These are phyloP conservation scores for Candida chauliodis DNA, from an alignment of 805 yeast species.

Conservation along the genomic window DNA sequence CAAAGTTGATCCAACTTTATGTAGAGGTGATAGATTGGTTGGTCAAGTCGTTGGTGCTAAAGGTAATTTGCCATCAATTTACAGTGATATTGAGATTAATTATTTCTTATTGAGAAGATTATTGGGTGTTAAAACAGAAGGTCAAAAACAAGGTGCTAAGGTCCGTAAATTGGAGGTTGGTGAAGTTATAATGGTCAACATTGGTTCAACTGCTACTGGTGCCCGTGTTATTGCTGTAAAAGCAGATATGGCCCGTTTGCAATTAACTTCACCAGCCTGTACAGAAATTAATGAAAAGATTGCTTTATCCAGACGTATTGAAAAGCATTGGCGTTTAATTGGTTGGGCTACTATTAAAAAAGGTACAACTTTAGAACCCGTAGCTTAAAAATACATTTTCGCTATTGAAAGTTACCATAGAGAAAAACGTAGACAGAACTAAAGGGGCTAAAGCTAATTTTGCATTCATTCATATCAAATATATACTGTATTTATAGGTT, in stretches of 20 bases:
- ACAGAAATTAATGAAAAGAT: slow-evolving; percentile 97
- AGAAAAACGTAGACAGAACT: too few species aligned
- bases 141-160: slow-evolving; percentile 89
- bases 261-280: slow-evolving; percentile 97
- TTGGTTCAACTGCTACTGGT: slow-evolving; percentile 99
- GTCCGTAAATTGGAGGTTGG: slow-evolving; percentile 91
- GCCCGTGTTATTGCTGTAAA: slow-evolving; percentile 97
- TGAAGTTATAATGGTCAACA: slow-evolving; percentile 97
- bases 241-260: slow-evolving; percentile 98
- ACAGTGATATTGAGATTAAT: slow-evolving; percentile 96
- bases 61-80: slow-evolving; percentile 92
- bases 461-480: neutral
- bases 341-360: slow-evolving; percentile 99
- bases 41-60: slow-evolving; percentile 99
- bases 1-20: slow-evolving; percentile 95
- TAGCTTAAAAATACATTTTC: slow-evolving; percentile 33
- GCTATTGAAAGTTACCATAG: too few species aligned
- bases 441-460: neutral
- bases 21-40: slow-evolving; percentile 98
- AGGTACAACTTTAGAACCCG: slow-evolving; percentile 85
- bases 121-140: slow-evolving; percentile 97
- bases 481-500: slow-evolving; percentile 4
- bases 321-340: slow-evolving; percentile 98
- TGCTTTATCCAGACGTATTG: slow-evolving; percentile 98
- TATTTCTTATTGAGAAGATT: slow-evolving; percentile 94